Evolutionary conservation across 2,329 filamentous ascomycete genomes (phyloP).

Genomic region (Sporothrix luriei): DNA sequence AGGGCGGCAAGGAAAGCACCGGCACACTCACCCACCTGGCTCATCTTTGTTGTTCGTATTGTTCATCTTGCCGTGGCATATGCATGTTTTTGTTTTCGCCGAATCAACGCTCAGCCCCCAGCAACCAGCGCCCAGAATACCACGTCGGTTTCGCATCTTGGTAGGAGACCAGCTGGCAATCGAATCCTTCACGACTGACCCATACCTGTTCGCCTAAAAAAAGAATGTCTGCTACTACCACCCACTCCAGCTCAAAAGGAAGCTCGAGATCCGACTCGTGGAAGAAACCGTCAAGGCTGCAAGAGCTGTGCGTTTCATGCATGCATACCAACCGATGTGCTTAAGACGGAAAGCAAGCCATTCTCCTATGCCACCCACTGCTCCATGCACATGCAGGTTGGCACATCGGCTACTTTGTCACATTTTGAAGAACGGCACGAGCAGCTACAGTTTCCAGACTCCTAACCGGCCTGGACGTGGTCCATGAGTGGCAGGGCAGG

Average conservation of each 20-base stretch:
- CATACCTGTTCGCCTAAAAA: not conserved
- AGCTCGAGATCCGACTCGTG: constrained; percentile 19
- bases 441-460: constrained; percentile 17
- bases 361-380: not conserved
- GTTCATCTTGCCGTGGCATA: not conserved
- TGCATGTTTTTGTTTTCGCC: constrained; percentile 11
- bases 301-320: not conserved
- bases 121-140: not conserved
- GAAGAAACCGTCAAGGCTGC: constrained; percentile 10
- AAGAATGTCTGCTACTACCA: not conserved
- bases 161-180: constrained; percentile 12
- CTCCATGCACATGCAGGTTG: constrained; percentile 1
- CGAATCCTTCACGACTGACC: constrained; percentile 12
- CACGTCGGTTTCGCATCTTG: constrained; percentile 1
- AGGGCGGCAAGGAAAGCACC: not conserved
- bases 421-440: not conserved
- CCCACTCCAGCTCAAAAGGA: not conserved
- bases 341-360: not conserved
- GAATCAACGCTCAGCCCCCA: constrained; percentile 6
- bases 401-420: constrained; percentile 13
- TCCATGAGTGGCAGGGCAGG: not conserved
- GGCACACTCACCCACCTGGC: not conserved
- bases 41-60: not conserved
- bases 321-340: not conserved
- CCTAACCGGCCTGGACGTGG: not conserved